Evolutionary conservation across 2,329 filamentous ascomycete species (phyloP).

Genomic region (Alternaria angustiovoidea): DNA sequence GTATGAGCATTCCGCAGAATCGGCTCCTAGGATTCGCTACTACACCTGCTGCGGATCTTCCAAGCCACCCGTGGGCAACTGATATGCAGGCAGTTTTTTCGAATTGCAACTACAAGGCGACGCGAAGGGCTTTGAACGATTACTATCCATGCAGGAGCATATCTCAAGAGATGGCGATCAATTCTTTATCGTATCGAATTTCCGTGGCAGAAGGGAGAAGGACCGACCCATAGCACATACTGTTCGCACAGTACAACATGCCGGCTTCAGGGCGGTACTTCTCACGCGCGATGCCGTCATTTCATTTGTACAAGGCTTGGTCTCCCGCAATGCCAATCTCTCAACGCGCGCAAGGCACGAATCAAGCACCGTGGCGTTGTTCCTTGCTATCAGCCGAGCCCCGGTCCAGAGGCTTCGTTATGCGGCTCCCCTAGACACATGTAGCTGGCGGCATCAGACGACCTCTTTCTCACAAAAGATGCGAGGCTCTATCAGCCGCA

Average conservation of each 20-base stretch:
- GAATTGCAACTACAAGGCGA: background rate
- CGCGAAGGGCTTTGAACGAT: background rate
- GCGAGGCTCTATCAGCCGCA: conserved; percentile 18
- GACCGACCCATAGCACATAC: background rate
- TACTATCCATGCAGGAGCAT: background rate
- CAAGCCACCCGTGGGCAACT: background rate
- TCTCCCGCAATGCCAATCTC: conserved; percentile 6
- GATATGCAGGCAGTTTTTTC: background rate
- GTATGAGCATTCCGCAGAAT: conserved; percentile 1
- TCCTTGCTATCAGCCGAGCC: conserved; percentile 17
- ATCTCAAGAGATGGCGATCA: background rate
- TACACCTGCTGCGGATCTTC: conserved; percentile 1
- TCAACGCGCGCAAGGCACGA: conserved; percentile 2
- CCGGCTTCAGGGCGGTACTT: conserved; percentile 16
- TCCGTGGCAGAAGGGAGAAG: background rate
- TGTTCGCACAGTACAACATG: background rate
- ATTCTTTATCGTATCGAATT: background rate
- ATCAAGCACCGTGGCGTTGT: conserved; percentile 13
- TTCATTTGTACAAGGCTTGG: conserved; percentile 4
- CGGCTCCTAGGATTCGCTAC: conserved; percentile 1
- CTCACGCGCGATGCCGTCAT: conserved; percentile 29
- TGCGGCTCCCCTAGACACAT: conserved; percentile 6
- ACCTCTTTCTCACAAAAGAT: conserved; percentile 32
- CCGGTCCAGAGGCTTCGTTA: conserved; percentile 7
- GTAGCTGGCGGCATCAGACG: conserved; percentile 16